Base-by-base conservation (phyloP, 2,329 filamentous ascomycete genomes). In the Pseudogymnoascus sp. region DNA sequence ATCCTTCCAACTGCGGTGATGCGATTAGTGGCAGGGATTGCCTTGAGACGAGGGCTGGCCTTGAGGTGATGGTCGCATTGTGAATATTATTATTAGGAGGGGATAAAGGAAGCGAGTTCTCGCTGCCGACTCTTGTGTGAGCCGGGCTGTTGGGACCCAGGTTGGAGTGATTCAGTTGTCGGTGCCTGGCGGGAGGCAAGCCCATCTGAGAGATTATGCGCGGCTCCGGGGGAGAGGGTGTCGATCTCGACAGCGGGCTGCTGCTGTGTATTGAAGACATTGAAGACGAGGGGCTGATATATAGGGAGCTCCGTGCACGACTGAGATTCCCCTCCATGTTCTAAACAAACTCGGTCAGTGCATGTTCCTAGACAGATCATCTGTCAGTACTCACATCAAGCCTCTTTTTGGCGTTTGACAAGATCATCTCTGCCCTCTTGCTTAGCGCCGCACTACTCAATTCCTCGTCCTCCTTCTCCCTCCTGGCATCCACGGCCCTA, bases 301-400 rank as follows among this genome's bases (percentile, higher is more conserved):
- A 79, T 23, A 91, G 78, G 8, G 88, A 87, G 66, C 83, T 85
- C 69, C 91, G 84, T 31, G 91, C 92, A 65, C 91, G 87, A 63
- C 83, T 87, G 18, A 97, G 79, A 69, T 97, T 97, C 38, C 89
- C 91, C 76, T 97, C 93, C 92, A 97, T 96, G 33, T 90, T 89
- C 91, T 95, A 73, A 21, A 63, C 42, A 31, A 53, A 38, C 25
- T 62, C 18, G 5, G 61, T 40, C 38, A 42, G 37, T 64, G 42
- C 40, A 31, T 40, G 11, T 28, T 53, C 44, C 23, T 1, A 11
- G 23, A 42, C 21, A 35, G 28, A 28, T 33, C 25, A 59, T 33
- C 25, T 42, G 10, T 61, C 35, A 60, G 16, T 38, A 76, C 90
- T 74, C 80, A 95, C 91, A 72, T 90, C 94, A 65, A 97, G 80